Evolutionary conservation across 2,329 filamentous ascomycete genomes (phyloP).

Genomic region (Aspergillus ibericus): DNA sequence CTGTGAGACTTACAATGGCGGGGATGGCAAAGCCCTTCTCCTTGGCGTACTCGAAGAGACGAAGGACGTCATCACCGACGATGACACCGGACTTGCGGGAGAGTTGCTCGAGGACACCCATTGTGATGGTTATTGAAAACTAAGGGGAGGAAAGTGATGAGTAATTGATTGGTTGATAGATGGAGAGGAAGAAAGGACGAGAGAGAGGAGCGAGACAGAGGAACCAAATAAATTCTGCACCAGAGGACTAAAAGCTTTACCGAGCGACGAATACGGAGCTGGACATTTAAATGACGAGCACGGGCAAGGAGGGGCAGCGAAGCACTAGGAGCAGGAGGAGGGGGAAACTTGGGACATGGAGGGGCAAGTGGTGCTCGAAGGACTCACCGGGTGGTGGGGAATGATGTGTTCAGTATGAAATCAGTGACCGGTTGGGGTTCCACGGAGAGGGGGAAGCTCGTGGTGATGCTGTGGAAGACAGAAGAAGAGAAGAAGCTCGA

Average conservation of each 20-base stretch:
- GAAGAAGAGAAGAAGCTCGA: neutral
- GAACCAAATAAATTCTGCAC: slow-evolving; percentile 15
- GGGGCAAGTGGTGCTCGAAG: slow-evolving; percentile 20
- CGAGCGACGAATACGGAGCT: slow-evolving; percentile 28
- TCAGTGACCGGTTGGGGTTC: slow-evolving; percentile 18
- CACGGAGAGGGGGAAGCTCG: slow-evolving; percentile 1
- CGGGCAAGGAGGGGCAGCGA: slow-evolving; percentile 12
- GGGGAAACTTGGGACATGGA: slow-evolving; percentile 17
- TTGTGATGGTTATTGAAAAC: slow-evolving; percentile 27
- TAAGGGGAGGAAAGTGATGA: neutral
- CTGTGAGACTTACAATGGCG: slow-evolving; percentile 60
- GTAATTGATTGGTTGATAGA: slow-evolving; percentile 4
- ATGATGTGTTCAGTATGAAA: slow-evolving; percentile 40
- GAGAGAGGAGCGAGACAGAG: slow-evolving; percentile 6
- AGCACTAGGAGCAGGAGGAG: slow-evolving; percentile 9
- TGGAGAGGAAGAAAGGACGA: slow-evolving; percentile 9
- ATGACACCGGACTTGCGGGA: slow-evolving; percentile 66
- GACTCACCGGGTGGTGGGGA: slow-evolving; percentile 41
- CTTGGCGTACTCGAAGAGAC: slow-evolving; percentile 86
- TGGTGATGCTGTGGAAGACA: neutral
- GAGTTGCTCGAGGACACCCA: slow-evolving; percentile 56
- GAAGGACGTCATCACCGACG: slow-evolving; percentile 64
- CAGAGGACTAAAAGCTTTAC: slow-evolving; percentile 20
- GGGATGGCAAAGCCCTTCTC: slow-evolving; percentile 87
- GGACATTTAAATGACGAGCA: slow-evolving; percentile 15